Percentiles rank a stretch among this genome's conserved stretches.
phyloP scores from a whole-genome alignment of 1,139 yeast genomes.

The Scheffersomyces lignicola region DNA sequence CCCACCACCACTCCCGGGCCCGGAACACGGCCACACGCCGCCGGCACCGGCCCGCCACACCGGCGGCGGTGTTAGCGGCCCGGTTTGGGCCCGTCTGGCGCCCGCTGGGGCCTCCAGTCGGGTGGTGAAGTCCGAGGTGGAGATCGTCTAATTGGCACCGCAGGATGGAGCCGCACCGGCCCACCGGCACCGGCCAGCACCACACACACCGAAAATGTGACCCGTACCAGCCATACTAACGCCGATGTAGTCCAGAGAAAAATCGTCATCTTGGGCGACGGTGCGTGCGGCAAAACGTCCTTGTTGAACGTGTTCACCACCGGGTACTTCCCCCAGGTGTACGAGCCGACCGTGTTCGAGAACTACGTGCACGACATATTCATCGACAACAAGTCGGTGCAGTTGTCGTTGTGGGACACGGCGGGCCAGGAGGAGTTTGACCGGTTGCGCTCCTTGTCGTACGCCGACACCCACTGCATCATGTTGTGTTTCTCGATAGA shows the following conservation, averaged over 20 bases:
- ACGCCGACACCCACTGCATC: slow-evolving; percentile 94
- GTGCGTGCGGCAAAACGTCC: slow-evolving; percentile 65
- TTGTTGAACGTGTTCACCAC: slow-evolving; percentile 91
- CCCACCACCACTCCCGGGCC: too few relatives aligned
- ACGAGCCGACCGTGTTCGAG: slow-evolving; percentile 97
- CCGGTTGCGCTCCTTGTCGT: slow-evolving; percentile 82
- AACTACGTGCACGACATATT: slow-evolving; percentile 96
- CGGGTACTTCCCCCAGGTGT: slow-evolving; percentile 97
- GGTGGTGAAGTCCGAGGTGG: too few relatives aligned
- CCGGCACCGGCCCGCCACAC: too few relatives aligned
- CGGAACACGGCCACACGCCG: too few relatives aligned
- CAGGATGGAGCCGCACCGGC: too few relatives aligned
- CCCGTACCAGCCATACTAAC: too few relatives aligned
- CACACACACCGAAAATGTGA: too few relatives aligned
- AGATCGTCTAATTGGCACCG: too few relatives aligned
- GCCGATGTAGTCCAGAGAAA: slow-evolving; percentile 49
- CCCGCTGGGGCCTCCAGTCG: too few relatives aligned
- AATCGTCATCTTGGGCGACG: slow-evolving; percentile 95
- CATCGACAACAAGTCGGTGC: slow-evolving; percentile 92
- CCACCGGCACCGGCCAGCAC: too few relatives aligned
- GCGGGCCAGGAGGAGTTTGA: slow-evolving; percentile 99
- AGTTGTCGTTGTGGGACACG: slow-evolving; percentile 94
- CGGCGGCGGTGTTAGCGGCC: too few relatives aligned
- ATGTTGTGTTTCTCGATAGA: slow-evolving; percentile 96
- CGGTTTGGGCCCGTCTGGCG: too few relatives aligned